Conservation (phyloP, 768 basidiomycete genomes). For the Kwoniella dendrophila region DNA sequence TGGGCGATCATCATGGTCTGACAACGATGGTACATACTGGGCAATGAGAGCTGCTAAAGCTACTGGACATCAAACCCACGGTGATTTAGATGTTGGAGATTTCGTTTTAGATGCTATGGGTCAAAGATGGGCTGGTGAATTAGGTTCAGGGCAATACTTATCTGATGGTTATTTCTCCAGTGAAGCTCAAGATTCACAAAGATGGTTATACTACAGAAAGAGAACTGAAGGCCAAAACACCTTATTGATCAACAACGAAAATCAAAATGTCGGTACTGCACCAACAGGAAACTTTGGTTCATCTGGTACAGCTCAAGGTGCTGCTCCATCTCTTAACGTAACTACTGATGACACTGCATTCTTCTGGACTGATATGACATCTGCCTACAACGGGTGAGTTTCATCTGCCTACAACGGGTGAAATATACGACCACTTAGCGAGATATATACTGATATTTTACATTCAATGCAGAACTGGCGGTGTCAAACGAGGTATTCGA, state of each 20-base stretch:
- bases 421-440: too few species aligned
- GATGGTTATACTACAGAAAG: constrained; percentile 96
- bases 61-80: constrained; percentile 87
- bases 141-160: constrained; percentile 84
- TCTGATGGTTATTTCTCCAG: constrained; percentile 74
- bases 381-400: constrained; percentile 61
- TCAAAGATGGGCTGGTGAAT: constrained; percentile 90
- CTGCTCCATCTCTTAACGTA: constrained; percentile 74
- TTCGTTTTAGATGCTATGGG: constrained; percentile 95
- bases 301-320: constrained; percentile 67
- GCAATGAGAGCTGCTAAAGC: constrained; percentile 84
- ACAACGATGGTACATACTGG: constrained; percentile 75
- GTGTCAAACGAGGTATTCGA: constrained; percentile 81
- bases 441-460: constrained; percentile 8
- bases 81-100: constrained; percentile 90
- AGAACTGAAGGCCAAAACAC: constrained; percentile 98
- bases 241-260: constrained; percentile 69
- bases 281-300: constrained; percentile 67
- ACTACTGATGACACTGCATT: constrained; percentile 73
- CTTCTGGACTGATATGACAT: constrained; percentile 75
- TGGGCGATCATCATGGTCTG: constrained; percentile 92
- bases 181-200: constrained; percentile 67
- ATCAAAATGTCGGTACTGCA: constrained; percentile 73
- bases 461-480: constrained; percentile 57
- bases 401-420: too few species aligned